Evolutionary conservation across 805 yeast genomes (phyloP), one percentile per base, ranked within the genome.

Genomic region (Schwanniomyces sp.): DNA sequence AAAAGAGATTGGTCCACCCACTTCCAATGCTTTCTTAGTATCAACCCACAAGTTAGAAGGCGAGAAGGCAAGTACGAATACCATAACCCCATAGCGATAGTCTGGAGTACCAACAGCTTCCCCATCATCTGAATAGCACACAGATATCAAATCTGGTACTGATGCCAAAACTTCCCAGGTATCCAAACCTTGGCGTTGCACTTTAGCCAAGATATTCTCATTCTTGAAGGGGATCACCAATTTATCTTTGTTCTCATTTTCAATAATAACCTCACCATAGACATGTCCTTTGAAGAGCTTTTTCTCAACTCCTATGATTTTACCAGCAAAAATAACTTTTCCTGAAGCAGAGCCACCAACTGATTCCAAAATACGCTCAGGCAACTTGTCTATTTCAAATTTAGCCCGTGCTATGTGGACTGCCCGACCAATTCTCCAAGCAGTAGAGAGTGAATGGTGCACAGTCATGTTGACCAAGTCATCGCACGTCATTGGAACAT

Each of bases 61-160:
- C 4, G 76, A 66, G 46, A 72, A 60, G 3, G 58, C 76, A 17
- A 75, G 50, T 1, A 75, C 79, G 59, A 70, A 70, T 12, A 75
- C 79, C 34, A 69, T 45, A 43, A 75, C 47, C 5, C 80, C 79
- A 52, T 75, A 75, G 36, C 78, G 54, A 52, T 74, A 75, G 32
- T 75, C 80, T n/a, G 72, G 76, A 1, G 78, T 74, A 7, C 79
- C 79, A 9, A 74, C 69, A 11, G 78, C 78, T 47, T 72, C 78
- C 32, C 79, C 79, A 28, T 68, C 59, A 34, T 72, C 75, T 7
- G 66, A 56, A 53, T 75, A 76, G 42, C 67, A 53, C 7, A 75
- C 75, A 1, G 77, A 52, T 49, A 75, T 73, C 44, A 75, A 52
- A 52, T 75, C 80, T n/a, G 80, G 80, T 36, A 74, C 79, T 5